Percentiles rank a stretch among this genome's conserved stretches.
These are phyloP conservation scores for Parietichytrium sp. DNA, from an alignment of 108 stramenopile genomes.

Conservation along the genomic window DNA sequence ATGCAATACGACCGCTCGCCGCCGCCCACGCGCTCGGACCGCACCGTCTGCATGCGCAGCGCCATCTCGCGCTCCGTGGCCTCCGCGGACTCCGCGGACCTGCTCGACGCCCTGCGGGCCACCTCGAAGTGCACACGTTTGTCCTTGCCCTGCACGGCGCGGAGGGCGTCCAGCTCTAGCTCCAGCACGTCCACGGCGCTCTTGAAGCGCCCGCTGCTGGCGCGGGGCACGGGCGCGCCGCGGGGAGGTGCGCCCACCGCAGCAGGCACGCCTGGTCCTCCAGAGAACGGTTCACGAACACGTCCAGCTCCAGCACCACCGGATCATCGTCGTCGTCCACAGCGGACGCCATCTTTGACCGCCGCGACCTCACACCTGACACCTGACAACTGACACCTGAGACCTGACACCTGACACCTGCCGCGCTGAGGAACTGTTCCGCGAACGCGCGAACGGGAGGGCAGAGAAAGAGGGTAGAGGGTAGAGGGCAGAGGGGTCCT, in stretches of 20 bases:
- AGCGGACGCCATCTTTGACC: not conserved
- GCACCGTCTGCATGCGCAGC: not conserved
- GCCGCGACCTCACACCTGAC: not conserved
- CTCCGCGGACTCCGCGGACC: not conserved
- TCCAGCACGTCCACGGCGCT: not conserved
- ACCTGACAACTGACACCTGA: not conserved
- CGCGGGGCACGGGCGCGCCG: not conserved
- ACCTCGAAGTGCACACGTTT: no score
- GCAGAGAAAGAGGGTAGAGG: no score
- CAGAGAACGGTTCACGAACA: not conserved
- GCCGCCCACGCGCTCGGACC: not conserved
- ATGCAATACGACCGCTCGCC: constrained; percentile 17
- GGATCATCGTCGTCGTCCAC: constrained; percentile 23
- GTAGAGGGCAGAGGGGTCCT: no score
- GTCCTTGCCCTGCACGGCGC: not conserved
- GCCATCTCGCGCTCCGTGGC: not conserved
- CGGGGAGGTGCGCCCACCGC: not conserved
- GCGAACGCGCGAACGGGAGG: not conserved
- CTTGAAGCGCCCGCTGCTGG: not conserved
- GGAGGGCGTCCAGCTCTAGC: not conserved
- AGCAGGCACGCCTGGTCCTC: not conserved
- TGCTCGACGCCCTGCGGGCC: constrained; percentile 1
- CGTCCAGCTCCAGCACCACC: not conserved
- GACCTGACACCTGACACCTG: not conserved
- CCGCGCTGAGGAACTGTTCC: not conserved